A percentile compares a stretch with the other conserved stretches of the same genome.
Conservation (phyloP, 306 rosid genomes). For the Pachyrhizus erosus region DNA sequence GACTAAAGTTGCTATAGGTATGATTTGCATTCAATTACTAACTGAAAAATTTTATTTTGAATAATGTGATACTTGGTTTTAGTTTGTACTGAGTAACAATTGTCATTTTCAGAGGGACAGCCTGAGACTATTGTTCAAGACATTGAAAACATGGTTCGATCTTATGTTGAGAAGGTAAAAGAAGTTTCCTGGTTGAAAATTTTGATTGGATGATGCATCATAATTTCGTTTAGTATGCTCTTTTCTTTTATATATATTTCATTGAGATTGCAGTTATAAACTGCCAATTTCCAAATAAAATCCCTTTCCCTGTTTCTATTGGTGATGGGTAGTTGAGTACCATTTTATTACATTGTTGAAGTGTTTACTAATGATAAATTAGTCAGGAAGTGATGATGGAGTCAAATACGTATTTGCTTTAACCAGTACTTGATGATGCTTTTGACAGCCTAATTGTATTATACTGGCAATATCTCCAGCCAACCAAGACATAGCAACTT, state of each 20-base stretch:
- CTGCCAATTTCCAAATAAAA: conserved; percentile 30
- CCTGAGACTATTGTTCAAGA: conserved; percentile 82
- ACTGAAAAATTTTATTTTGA: background rate
- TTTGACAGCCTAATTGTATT: conserved; percentile 80
- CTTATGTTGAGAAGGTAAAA: conserved; percentile 81
- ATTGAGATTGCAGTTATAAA: background rate
- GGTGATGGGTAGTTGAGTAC: background rate
- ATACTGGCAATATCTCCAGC: conserved; percentile 95
- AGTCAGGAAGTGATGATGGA: conserved; percentile 2
- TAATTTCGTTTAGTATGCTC: background rate
- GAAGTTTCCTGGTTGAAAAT: background rate
- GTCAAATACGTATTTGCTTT: background rate
- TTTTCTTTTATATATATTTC: conserved; percentile 20
- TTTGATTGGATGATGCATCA: conserved; percentile 17
- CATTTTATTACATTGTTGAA: conserved; percentile 29
- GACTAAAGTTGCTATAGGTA: conserved; percentile 97
- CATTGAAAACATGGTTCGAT: conserved; percentile 83
- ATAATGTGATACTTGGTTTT: background rate
- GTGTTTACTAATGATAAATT: conserved; percentile 23
- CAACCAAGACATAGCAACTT: conserved; percentile 95
- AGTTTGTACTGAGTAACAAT: conserved; percentile 23
- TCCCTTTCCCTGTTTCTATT: conserved; percentile 5
- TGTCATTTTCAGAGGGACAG: conserved; percentile 75
- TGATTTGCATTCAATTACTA: conserved; percentile 34
- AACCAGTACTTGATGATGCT: conserved; percentile 16